Evolutionary conservation across 2,329 filamentous ascomycete genomes (phyloP).

Genomic region (Ceratocystis colombiana): DNA sequence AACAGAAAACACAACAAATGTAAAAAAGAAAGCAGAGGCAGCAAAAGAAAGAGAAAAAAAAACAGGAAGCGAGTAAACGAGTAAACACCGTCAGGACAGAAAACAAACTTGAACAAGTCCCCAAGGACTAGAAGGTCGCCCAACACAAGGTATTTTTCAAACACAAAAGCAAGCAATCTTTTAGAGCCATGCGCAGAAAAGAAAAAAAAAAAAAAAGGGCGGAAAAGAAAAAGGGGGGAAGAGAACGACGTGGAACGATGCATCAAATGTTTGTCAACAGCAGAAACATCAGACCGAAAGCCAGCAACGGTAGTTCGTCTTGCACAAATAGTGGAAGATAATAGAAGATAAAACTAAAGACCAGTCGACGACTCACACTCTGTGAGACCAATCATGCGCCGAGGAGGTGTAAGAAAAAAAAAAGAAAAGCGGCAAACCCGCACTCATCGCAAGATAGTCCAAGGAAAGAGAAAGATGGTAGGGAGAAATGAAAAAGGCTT

Average conservation of each 20-base stretch:
- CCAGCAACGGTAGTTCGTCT: conserved; percentile 11
- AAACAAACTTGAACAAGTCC: conserved; percentile 15
- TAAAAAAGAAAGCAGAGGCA: neutral
- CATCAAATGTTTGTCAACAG: neutral
- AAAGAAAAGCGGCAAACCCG: neutral
- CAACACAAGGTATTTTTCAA: conserved; percentile 9
- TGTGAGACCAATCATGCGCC: neutral
- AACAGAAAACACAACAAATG: conserved; percentile 3
- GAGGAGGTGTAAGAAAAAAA: neutral
- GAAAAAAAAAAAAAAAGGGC: conserved; percentile 2
- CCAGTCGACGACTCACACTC: too few species aligned
- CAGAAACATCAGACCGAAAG: conserved; percentile 6
- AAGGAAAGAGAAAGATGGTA: conserved; percentile 1
- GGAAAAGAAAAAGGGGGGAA: neutral
- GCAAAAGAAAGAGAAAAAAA: neutral
- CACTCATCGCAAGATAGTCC: conserved; percentile 16
- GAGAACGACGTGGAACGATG: neutral
- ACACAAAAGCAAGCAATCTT: conserved; percentile 15
- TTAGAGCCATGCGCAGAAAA: conserved; percentile 4
- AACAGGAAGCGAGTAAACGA: neutral
- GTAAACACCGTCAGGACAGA: conserved; percentile 13
- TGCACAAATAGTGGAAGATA: conserved; percentile 1
- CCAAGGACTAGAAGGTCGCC: conserved; percentile 10
- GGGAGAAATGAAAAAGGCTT: conserved; percentile 10
- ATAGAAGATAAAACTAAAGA: neutral